These are phyloP conservation scores for Andrographis paniculata DNA, from an alignment of 305 asterid genomes.

Conservation along the genomic window DNA sequence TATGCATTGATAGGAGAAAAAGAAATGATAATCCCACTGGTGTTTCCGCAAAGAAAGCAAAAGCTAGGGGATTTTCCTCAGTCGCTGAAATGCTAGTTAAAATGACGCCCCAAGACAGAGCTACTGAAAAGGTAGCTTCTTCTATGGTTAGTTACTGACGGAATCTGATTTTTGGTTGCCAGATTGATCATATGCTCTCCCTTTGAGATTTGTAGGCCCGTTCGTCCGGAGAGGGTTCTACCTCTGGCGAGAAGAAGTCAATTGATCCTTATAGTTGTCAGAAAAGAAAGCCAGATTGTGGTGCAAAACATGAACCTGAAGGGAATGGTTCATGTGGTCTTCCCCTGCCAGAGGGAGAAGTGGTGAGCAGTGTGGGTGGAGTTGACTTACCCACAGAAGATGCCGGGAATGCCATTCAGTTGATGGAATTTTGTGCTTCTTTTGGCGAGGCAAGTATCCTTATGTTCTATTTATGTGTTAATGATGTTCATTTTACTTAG, in stretches of 20 bases:
- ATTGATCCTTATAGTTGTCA: not conserved
- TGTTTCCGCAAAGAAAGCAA: constrained; percentile 47
- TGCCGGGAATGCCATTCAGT: constrained; percentile 72
- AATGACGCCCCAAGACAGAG: no score
- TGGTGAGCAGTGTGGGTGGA: constrained; percentile 44
- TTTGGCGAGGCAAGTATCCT: constrained; percentile 63
- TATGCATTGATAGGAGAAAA: constrained; percentile 51
- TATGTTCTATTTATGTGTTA: constrained; percentile 5
- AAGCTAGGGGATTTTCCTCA: constrained; percentile 66
- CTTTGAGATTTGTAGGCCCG: no score
- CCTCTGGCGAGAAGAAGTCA: not conserved
- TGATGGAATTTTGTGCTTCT: constrained; percentile 71
- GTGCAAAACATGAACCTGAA: constrained; percentile 13
- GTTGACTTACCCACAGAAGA: constrained; percentile 40
- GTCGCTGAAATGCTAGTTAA: constrained; percentile 72
- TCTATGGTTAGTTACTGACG: no score
- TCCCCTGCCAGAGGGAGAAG: constrained; percentile 48
- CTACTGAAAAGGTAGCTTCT: constrained; percentile 30
- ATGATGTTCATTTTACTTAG: not conserved
- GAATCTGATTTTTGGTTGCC: constrained; percentile 13
- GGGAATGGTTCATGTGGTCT: constrained; percentile 16
- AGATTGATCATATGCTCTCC: no score
- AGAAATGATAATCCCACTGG: constrained; percentile 83
- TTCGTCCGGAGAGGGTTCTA: constrained; percentile 15
- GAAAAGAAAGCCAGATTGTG: not conserved